Evolutionary conservation across 768 basidiomycete species (phyloP), one percentile per base, ranked within the genome.

Genomic region (Amanita pseudoporphyria): DNA sequence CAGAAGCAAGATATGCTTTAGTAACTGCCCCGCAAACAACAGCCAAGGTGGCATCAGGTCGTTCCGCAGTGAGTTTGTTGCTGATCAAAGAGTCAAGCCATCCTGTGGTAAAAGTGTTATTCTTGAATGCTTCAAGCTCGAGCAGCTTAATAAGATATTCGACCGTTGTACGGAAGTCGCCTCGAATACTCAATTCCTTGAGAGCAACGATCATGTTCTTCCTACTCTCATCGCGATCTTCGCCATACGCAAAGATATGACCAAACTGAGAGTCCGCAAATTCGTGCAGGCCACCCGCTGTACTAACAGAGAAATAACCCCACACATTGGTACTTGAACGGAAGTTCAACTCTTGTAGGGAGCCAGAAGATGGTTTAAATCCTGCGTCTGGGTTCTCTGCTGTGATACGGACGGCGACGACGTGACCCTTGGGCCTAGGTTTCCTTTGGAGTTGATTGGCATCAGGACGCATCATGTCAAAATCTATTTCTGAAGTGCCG

Each of bases 141-240:
- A 99, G 76, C 39, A 98, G 79, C 66, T 94, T 96, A 80, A 99
- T 98, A 56, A 96, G 82, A 66, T 99, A 99, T 66, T 99, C 96
- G 60, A 98, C 96, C 0, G 96, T 99, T 12, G 93, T 96, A 54
- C 96, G 73, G 74, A 99, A 99, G 66, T 99, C 96, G 51, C 96
- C 96, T 58, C 96, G 91, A 64, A 99, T 99, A 66, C 90, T 93
- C 56, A 98, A 73, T 67, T 98, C 96, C 71, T 98, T 98, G 58
- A 99, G 71, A 2, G 96, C 96, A 56, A 99, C 87, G 53, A 99
- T 95, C 95, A 99, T 99, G 64, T 98, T 98, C 75, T 99, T 99
- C 60, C 96, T 69, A 59, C 87, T 88, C 67, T 98, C 94, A 53
- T 79, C 72, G 56, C 96, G 89, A 62, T 98, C 95, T 66, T 94